Evolutionary conservation across 495 filamentous ascomycete species (phyloP).

Genomic region (Thozetella sp.): DNA sequence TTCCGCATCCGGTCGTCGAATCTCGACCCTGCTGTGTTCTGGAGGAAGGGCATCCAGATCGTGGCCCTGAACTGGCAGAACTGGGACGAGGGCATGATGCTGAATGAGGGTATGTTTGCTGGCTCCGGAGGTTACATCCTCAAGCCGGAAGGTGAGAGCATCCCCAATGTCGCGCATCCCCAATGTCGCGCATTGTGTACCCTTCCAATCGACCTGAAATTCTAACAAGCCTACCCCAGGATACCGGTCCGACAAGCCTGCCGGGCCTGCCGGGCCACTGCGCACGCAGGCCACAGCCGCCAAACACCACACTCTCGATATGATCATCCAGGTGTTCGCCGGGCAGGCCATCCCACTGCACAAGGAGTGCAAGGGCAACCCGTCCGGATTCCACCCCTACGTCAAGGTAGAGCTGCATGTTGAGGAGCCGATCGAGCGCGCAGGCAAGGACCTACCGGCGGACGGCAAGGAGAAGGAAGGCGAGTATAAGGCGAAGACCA

Average conservation of each 20-base stretch:
- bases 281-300: constrained; percentile 29
- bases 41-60: constrained; percentile 88
- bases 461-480: constrained; percentile 45
- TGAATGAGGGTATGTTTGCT: constrained; percentile 91
- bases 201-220: no score
- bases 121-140: constrained; percentile 80
- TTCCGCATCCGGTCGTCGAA: constrained; percentile 84
- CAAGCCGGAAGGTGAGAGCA: constrained; percentile 66
- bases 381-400: constrained; percentile 70
- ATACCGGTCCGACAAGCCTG: constrained; percentile 28
- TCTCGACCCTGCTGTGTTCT: constrained; percentile 79
- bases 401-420: constrained; percentile 83
- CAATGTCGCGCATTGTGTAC: no score
- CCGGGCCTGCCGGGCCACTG: constrained; percentile 3
- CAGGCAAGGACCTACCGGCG: constrained; percentile 28
- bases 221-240: constrained; percentile 14
- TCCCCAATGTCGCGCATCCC: no score
- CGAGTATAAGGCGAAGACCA: constrained; percentile 73
- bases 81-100: constrained; percentile 90
- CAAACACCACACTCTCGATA: constrained; percentile 49
- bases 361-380: constrained; percentile 50
- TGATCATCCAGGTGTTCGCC: constrained; percentile 55
- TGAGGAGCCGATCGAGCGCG: constrained; percentile 57
- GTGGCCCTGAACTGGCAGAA: constrained; percentile 96
- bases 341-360: constrained; percentile 60